Percentiles rank a stretch among this genome's conserved stretches.
These are phyloP conservation scores for Cystobasidiaceae sp. DNA, from an alignment of 1,284 basidiomycete species.

Conservation along the genomic window DNA sequence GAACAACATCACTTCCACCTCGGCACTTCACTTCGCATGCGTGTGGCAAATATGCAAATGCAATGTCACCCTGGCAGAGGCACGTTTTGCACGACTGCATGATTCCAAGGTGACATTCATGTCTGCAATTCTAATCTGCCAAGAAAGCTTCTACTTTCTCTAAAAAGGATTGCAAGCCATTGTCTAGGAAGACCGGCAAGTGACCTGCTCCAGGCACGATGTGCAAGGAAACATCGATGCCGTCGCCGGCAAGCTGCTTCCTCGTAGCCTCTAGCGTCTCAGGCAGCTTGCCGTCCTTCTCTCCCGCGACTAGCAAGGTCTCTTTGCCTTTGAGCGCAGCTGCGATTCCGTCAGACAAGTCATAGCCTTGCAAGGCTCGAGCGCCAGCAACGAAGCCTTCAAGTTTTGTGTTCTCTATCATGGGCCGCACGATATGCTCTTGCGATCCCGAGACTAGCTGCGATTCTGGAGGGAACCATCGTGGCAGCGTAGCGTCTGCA, in stretches of 20 bases:
- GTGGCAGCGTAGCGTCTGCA: slow-evolving; percentile 47
- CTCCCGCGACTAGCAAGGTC: slow-evolving; percentile 48
- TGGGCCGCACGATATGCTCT: slow-evolving; percentile 39
- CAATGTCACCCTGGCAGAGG: no score
- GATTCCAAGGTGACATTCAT: background rate
- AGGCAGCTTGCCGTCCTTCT: slow-evolving; percentile 48
- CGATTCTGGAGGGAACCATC: slow-evolving; percentile 48
- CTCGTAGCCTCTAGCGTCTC: slow-evolving; percentile 44
- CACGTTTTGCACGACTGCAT: no score
- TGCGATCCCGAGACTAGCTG: slow-evolving; percentile 39
- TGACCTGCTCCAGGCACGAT: slow-evolving; percentile 47
- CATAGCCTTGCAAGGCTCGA: slow-evolving; percentile 49
- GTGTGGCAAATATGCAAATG: no score
- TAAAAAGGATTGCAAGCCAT: slow-evolving; percentile 45
- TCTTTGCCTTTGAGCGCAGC: slow-evolving; percentile 42
- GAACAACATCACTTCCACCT: no score
- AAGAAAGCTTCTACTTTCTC: slow-evolving; percentile 34
- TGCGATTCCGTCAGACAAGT: slow-evolving; percentile 45
- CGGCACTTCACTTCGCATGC: no score
- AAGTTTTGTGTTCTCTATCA: slow-evolving; percentile 45
- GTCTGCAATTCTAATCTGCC: background rate
- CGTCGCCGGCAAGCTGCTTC: slow-evolving; percentile 43
- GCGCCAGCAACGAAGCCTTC: slow-evolving; percentile 49
- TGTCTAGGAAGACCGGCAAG: slow-evolving; percentile 47
- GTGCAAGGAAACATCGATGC: slow-evolving; percentile 43